Base-by-base conservation (phyloP, 2,329 filamentous ascomycete genomes). In the Cytospora chrysosperma region DNA sequence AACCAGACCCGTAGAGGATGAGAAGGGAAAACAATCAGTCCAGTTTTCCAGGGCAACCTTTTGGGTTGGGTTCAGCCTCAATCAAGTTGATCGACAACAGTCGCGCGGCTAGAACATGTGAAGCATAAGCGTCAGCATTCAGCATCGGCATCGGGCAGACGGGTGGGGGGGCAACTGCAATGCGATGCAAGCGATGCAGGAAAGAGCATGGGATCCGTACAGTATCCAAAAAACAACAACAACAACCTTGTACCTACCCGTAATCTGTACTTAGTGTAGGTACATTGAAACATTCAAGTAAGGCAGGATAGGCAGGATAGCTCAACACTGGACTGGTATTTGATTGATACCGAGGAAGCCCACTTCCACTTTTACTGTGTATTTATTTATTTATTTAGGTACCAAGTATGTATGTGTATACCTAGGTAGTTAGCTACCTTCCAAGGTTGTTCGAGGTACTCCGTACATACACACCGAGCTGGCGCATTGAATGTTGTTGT, bases 81-180 rank as follows among this genome's bases (percentile, higher is more conserved):
- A 47, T 59, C 49, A 52, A 32, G 26, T 40, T 56, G 53, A 56
- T 37, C 55, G 51, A 49, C 37, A 50, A 51, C 21, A 56, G 43
- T 50, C 59, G 43, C 59, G 59, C 59, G 59, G 51, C 59, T 62
- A 55, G 43, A 63, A 63, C 50, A 55, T 59, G 56, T 55, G 56
- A 61, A 61, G 59, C 30, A 68, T 53, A 56, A 59, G 64, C 58
- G 57, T 59, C 55, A 51, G 52, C 59, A 50, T 56, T 56, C 65
- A 55, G 54, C 28, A 68, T 56, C 56, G 56, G 64, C 55, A 61
- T 60, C 55, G 51, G 55, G 51, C 32, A 56, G 37, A 59, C 37
- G 57, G 56, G 50, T 59, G 53, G 49, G 54, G 54, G 27, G 37
- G 37, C 27, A 53, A 61, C 27, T 61, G 59, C 61, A 59, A 51